Evolutionary conservation across 768 basidiomycete species (phyloP).

Genomic region (Neoboletus brunneissimus): DNA sequence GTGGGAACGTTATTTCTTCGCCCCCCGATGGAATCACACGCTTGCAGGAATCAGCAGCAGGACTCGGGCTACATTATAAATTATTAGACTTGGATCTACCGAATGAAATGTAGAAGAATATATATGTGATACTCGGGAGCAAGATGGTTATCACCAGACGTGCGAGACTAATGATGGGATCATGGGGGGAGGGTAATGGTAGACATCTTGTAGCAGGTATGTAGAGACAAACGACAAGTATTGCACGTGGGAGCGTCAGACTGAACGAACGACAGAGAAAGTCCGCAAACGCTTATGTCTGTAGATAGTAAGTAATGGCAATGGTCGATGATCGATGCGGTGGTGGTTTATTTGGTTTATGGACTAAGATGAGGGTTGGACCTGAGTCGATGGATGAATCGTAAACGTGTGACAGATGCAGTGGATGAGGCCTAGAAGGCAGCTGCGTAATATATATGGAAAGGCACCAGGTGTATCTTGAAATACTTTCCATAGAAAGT

Average conservation of each 20-base stretch:
- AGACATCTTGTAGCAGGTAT: constrained; percentile 21
- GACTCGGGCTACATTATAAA: not conserved
- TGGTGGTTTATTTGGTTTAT: not conserved
- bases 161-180: not conserved
- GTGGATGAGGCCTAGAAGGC: constrained; percentile 1
- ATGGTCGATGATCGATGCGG: constrained; percentile 4
- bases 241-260: constrained; percentile 4
- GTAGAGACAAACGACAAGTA: constrained; percentile 10
- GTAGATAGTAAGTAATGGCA: constrained; percentile 18
- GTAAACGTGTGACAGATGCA: constrained; percentile 3
- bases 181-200: constrained; percentile 1
- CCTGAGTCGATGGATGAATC: constrained; percentile 1
- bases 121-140: constrained; percentile 13
- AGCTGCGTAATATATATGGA: constrained; percentile 1
- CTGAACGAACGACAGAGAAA: constrained; percentile 1
- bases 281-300: constrained; percentile 15
- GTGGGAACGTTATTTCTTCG: constrained; percentile 19
- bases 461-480: not conserved
- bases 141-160: constrained; percentile 1
- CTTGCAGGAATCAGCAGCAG: not conserved
- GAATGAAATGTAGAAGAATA: constrained; percentile 4
- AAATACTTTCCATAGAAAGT: constrained; percentile 5
- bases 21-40: constrained; percentile 13
- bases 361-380: not conserved
- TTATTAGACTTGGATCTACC: constrained; percentile 1